Evolutionary conservation across 2,329 filamentous ascomycete species (phyloP).

Genomic region (Cryphonectria parasitica): DNA sequence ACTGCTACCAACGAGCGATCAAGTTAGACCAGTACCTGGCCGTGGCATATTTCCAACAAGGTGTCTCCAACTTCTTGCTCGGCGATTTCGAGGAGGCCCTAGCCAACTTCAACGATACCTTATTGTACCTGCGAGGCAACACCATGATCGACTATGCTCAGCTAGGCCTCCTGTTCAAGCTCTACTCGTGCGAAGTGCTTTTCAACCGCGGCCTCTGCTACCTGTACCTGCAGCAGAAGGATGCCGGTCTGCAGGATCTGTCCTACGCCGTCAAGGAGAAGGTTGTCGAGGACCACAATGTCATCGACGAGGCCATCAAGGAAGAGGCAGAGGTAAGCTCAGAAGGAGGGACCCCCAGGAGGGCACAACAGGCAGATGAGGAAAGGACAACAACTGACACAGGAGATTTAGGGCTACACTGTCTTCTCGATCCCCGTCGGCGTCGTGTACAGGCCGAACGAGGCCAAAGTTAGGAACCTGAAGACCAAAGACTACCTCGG

Average conservation of each 20-base stretch:
- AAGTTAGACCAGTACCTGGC: conserved; percentile 92
- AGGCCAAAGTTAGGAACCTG: conserved; percentile 96
- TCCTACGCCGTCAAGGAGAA: conserved; percentile 93
- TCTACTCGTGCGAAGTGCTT: conserved; percentile 95
- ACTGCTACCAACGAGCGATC: conserved; percentile 92
- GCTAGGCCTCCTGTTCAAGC: conserved; percentile 89
- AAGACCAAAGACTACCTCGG: conserved; percentile 98
- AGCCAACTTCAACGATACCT: conserved; percentile 97
- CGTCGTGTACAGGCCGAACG: conserved; percentile 92
- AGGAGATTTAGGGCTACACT: conserved; percentile 75
- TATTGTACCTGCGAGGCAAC: conserved; percentile 92
- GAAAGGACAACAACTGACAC: conserved; percentile 34
- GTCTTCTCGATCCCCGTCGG: conserved; percentile 98
- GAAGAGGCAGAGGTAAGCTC: conserved; percentile 83
- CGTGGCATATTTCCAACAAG: conserved; percentile 97
- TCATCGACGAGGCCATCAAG: conserved; percentile 94
- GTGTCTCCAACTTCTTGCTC: conserved; percentile 95
- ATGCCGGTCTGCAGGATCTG: conserved; percentile 88
- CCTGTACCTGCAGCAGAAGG: conserved; percentile 92
- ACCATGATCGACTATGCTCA: conserved; percentile 98
- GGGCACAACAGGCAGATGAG: not conserved
- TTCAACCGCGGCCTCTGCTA: conserved; percentile 98
- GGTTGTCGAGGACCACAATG: conserved; percentile 92
- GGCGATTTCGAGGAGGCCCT: conserved; percentile 97
- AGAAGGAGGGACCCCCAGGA: not conserved